Percentiles rank a stretch among this genome's conserved stretches.
Evolutionary conservation across 306 rosid species (phyloP).

Genomic region (Alnus rubra): DNA sequence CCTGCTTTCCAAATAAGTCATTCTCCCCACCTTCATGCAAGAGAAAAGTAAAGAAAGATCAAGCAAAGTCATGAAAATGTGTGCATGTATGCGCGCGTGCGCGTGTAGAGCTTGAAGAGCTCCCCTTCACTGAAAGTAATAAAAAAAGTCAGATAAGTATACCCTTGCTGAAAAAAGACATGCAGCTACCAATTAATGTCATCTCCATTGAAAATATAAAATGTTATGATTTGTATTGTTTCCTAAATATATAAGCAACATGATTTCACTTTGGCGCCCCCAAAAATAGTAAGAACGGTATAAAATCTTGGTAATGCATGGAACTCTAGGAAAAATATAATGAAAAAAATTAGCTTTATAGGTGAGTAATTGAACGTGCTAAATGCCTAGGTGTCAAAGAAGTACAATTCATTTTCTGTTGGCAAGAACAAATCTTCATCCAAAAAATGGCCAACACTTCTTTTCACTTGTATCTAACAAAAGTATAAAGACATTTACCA

Average conservation of each 20-base stretch:
- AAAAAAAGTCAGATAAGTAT: neutral
- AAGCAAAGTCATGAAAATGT: neutral
- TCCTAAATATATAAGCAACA: neutral
- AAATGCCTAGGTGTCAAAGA: neutral
- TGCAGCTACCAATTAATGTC: neutral
- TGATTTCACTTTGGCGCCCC: neutral
- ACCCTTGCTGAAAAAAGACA: neutral
- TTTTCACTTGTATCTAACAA: neutral
- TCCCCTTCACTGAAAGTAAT: neutral
- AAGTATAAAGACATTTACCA: neutral
- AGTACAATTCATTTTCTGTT: neutral
- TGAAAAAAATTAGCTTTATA: neutral
- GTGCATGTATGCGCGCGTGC: neutral
- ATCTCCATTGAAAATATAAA: neutral
- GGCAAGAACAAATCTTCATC: neutral
- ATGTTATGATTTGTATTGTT: neutral
- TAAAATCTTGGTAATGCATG: neutral
- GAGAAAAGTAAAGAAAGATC: conserved; percentile 17
- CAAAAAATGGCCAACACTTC: neutral
- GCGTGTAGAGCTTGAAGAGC: neutral
- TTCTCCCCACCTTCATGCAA: conserved; percentile 41
- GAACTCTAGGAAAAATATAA: neutral
- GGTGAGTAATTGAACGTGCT: neutral
- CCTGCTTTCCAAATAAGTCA: conserved; percentile 38
- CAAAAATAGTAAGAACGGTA: neutral